These are phyloP conservation scores for Ogataea chonburiensis DNA, from an alignment of 805 yeast species.

Conservation along the genomic window DNA sequence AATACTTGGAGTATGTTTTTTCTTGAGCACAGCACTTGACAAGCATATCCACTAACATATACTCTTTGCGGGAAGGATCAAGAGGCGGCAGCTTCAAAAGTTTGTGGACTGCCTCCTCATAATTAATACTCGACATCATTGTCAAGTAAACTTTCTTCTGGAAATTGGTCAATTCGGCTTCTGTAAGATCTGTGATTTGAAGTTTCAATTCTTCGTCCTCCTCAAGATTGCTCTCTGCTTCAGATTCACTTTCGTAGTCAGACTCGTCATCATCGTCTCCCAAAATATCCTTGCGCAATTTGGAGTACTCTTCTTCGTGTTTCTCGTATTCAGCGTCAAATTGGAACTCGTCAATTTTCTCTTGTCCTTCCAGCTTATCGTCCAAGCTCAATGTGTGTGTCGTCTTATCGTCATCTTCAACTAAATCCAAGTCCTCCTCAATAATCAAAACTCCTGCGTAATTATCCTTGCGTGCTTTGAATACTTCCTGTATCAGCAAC, in stretches of 20 bases:
- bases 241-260: conserved; percentile 24
- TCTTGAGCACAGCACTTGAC: conserved; percentile 83
- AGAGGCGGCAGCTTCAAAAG: conserved; percentile 50
- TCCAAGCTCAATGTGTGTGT: conserved; percentile 57
- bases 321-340: conserved; percentile 50
- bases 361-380: conserved; percentile 47
- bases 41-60: conserved; percentile 65
- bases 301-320: conserved; percentile 48
- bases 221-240: conserved; percentile 22
- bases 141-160: conserved; percentile 80
- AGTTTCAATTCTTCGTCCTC: conserved; percentile 23
- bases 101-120: conserved; percentile 92
- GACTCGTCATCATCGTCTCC: conserved; percentile 35
- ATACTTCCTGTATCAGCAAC: conserved; percentile 48
- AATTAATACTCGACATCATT: conserved; percentile 84
- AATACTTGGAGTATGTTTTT: conserved; percentile 80
- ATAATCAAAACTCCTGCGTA: conserved; percentile 41
- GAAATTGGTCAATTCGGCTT: conserved; percentile 56
- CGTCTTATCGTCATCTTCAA: conserved; percentile 60
- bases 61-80: conserved; percentile 42
- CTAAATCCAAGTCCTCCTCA: conserved; percentile 52
- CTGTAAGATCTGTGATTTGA: conserved; percentile 65
- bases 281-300: conserved; percentile 43
- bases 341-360: conserved; percentile 46
- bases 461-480: conserved; percentile 47